phyloP scores from a whole-genome alignment of 2,329 filamentous ascomycete genomes.

The Sphaerulina musiva region DNA sequence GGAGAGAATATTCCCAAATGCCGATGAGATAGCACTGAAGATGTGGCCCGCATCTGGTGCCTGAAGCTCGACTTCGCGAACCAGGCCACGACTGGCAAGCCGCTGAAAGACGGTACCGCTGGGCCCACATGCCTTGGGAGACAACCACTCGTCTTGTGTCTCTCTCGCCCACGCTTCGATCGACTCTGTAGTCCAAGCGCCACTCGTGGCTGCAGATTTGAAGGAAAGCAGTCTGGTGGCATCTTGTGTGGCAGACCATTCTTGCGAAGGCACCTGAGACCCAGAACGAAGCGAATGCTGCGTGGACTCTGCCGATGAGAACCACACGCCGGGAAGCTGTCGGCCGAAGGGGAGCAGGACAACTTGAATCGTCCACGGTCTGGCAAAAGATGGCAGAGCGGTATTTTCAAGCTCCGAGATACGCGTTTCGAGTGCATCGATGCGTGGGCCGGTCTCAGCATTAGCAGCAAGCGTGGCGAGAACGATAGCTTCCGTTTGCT shows the following conservation, averaged over 20 bases:
- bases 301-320: slow-evolving; percentile 37
- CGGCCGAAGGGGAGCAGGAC: slow-evolving; percentile 65
- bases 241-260: slow-evolving; percentile 39
- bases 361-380: slow-evolving; percentile 70
- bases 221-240: slow-evolving; percentile 23
- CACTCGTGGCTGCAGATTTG: slow-evolving; percentile 33
- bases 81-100: slow-evolving; percentile 67
- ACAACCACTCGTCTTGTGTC: slow-evolving; percentile 51
- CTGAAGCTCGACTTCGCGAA: slow-evolving; percentile 57
- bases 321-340: slow-evolving; percentile 50
- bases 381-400: slow-evolving; percentile 53
- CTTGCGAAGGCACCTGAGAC: slow-evolving; percentile 40
- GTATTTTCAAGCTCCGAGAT: slow-evolving; percentile 51
- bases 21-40: slow-evolving; percentile 54
- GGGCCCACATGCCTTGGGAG: slow-evolving; percentile 61
- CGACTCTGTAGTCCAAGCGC: slow-evolving; percentile 44
- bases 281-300: slow-evolving; percentile 32
- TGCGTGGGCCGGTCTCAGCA: slow-evolving; percentile 38
- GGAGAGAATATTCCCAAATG: slow-evolving; percentile 51
- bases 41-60: slow-evolving; percentile 63
- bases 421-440: slow-evolving; percentile 45
- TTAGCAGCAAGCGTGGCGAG: slow-evolving; percentile 31
- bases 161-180: slow-evolving; percentile 44
- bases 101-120: slow-evolving; percentile 60
- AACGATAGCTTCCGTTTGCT: slow-evolving; percentile 32